phyloP scores from a whole-genome alignment of 164 flowering plant genomes.

The Nymphaea colorata region DNA sequence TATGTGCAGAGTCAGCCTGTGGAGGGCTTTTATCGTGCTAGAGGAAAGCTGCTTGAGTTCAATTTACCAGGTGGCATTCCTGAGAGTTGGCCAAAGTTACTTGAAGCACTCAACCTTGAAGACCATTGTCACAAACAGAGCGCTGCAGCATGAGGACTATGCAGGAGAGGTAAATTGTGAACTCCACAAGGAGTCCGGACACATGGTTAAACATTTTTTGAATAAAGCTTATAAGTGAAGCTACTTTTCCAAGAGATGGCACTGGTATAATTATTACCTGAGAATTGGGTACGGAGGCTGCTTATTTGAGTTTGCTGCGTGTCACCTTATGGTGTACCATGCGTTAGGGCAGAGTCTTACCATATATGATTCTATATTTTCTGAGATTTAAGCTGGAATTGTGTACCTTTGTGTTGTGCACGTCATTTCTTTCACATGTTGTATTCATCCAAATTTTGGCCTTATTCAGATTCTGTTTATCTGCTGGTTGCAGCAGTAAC shows the following conservation, averaged over 20 bases:
- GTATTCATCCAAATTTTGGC: neutral
- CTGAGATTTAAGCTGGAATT: neutral
- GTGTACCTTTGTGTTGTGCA: neutral
- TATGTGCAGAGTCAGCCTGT: constrained; percentile 71
- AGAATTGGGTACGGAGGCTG: neutral
- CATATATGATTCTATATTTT: neutral
- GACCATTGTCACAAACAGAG: constrained; percentile 46
- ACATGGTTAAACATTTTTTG: neutral
- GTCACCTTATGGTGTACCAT: too few species aligned
- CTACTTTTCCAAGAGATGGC: neutral
- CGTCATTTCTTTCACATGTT: neutral
- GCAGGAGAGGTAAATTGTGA: neutral
- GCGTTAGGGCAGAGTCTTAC: too few species aligned
- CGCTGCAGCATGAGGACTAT: constrained; percentile 42
- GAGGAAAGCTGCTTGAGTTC: constrained; percentile 75
- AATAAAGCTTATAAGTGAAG: neutral
- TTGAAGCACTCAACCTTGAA: constrained; percentile 68
- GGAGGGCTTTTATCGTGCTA: constrained; percentile 67
- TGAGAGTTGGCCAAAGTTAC: constrained; percentile 87
- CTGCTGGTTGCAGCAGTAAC: neutral
- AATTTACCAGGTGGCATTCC: constrained; percentile 97
- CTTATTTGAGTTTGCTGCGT: neutral
- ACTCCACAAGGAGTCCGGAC: neutral
- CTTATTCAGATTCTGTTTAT: neutral
- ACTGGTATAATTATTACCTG: neutral